Evolutionary conservation across 306 rosid species (phyloP).

Genomic region (Adenanthera pavonina): DNA sequence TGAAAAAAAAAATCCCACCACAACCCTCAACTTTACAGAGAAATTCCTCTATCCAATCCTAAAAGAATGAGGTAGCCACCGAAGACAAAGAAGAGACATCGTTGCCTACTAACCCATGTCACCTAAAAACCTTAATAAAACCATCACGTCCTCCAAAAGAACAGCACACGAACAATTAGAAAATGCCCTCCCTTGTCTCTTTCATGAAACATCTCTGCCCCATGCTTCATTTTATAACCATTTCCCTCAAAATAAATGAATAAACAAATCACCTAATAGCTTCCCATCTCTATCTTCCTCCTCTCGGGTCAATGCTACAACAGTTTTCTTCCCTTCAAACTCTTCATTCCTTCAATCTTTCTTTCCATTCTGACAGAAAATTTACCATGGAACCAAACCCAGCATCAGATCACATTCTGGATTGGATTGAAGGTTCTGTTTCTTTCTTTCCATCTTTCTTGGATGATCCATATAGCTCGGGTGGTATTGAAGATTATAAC

Average conservation of each 20-base stretch:
- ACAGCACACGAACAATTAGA: conserved; percentile 70
- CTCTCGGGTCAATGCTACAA: conserved; percentile 61
- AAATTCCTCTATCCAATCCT: conserved; percentile 43
- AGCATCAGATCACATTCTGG: conserved; percentile 70
- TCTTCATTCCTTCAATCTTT: conserved; percentile 33
- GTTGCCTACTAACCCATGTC: conserved; percentile 50
- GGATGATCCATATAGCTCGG: conserved; percentile 63
- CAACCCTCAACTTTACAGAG: conserved; percentile 34
- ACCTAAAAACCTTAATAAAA: conserved; percentile 51
- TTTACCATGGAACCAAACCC: conserved; percentile 70
- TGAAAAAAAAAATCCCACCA: conserved; percentile 22
- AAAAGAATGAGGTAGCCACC: conserved; percentile 54
- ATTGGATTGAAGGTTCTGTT: conserved; percentile 80
- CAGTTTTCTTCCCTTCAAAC: conserved; percentile 31
- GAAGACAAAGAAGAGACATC: conserved; percentile 59
- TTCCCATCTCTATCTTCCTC: conserved; percentile 35
- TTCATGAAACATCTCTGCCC: conserved; percentile 40
- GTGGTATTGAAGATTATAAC: conserved; percentile 53
- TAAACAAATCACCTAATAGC: conserved; percentile 22
- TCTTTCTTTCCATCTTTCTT: conserved; percentile 75
- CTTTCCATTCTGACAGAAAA: conserved; percentile 31
- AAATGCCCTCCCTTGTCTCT: conserved; percentile 76
- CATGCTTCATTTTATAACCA: conserved; percentile 38
- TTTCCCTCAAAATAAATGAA: not conserved
- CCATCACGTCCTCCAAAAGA: conserved; percentile 81